Conservation (phyloP, 2,329 filamentous ascomycete genomes). For the Epichloe hybrida region DNA sequence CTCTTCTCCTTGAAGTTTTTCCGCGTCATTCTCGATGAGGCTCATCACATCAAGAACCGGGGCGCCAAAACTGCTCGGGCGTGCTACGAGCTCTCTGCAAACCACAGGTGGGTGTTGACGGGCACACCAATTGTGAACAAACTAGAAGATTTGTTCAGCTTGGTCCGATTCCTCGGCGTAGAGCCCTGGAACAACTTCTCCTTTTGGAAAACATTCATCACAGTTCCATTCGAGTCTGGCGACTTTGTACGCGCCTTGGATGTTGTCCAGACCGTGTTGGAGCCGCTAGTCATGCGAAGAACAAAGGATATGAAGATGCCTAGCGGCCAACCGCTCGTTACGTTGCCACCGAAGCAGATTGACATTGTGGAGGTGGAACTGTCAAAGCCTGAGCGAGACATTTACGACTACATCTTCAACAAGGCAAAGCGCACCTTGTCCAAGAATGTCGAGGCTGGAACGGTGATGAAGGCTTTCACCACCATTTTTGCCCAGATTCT, state of each 20-base stretch:
- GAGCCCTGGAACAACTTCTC: slow-evolving; percentile 99
- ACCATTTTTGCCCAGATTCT: slow-evolving; percentile 96
- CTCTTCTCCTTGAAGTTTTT: slow-evolving; percentile 92
- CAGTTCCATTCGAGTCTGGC: slow-evolving; percentile 88
- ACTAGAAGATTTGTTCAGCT: slow-evolving; percentile 83
- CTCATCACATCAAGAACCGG: slow-evolving; percentile 80
- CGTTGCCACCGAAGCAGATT: slow-evolving; percentile 65
- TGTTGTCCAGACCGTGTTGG: slow-evolving; percentile 91
- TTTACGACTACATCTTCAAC: slow-evolving; percentile 83
- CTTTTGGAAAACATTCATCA: slow-evolving; percentile 98
- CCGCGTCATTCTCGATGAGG: slow-evolving; percentile 89
- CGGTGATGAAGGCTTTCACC: slow-evolving; percentile 86
- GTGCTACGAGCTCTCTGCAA: slow-evolving; percentile 77
- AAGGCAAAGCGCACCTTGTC: slow-evolving; percentile 74
- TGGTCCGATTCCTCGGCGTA: slow-evolving; percentile 84
- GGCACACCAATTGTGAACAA: slow-evolving; percentile 96
- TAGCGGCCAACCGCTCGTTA: slow-evolving; percentile 59
- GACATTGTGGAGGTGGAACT: slow-evolving; percentile 82
- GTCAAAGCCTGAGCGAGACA: slow-evolving; percentile 69
- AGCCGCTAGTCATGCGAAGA: slow-evolving; percentile 84
- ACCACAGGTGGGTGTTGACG: slow-evolving; percentile 84
- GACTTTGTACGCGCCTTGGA: slow-evolving; percentile 88
- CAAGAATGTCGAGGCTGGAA: slow-evolving; percentile 79
- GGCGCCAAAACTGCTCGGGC: slow-evolving; percentile 89
- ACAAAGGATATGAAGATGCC: slow-evolving; percentile 99